Base-by-base conservation (phyloP, 768 basidiomycete species). In the Auriscalpium vulgare region DNA sequence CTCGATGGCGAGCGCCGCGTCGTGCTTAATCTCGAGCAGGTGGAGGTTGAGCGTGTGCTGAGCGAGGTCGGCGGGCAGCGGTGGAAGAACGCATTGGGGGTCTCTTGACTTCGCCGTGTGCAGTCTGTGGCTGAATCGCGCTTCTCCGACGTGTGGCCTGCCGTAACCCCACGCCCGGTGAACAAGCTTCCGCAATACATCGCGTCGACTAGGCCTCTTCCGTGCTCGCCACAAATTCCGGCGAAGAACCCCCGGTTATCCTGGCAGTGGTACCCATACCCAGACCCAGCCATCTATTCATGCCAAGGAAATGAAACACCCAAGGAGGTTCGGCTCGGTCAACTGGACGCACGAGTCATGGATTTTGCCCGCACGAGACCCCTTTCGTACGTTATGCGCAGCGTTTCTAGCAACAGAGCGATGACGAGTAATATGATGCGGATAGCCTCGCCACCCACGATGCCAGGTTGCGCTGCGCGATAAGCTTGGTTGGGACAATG, bases 11-110 rank as follows among this genome's bases (percentile, higher is more conserved):
- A 94, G 55, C 74, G 88, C 57, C 80, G 83, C 62, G 75, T 95
- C 1, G 70, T 91, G 57, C 72, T 95, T n/a, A 92, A 91, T 64
- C 66, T 95, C 59, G 94, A 95, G 67, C 82, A 85, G 59, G 75
- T 74, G 0, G 94, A 97, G 62, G 87, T 95, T 0, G 91, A 94
- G 69, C 77, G 91, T 54, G 88, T 91, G 23, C 72, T 97, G 48
- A 81, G 88, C 46, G 91, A 91, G 55, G 79, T 90, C 17, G 93
- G 91, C 7, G 87, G 88, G 14, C 61, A 69, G 19, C 65, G 65
- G 9, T 91, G 88, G 88, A 82, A 80, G 71, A 86, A 74, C 65
- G 72, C 71, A 5, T 66, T 79, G 36, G 65, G 66, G 53, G 64
- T 65, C 8, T 69, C 51, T 62, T 54, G 47, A 54, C 13, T 29